phyloP scores from a whole-genome alignment of 1,284 basidiomycete genomes.

The Marasmius fiardii region DNA sequence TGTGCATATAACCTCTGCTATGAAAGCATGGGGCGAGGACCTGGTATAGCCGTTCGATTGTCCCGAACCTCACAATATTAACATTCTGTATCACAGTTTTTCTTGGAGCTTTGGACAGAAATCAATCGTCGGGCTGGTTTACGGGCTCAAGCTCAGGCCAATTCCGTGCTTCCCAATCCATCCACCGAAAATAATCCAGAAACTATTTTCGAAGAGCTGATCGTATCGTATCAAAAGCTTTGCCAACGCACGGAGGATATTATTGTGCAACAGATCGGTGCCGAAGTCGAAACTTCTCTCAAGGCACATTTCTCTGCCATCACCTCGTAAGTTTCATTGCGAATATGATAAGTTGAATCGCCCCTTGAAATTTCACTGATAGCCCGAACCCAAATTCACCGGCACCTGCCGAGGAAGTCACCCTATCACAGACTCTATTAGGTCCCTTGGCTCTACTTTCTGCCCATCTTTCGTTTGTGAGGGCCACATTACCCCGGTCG shows the following conservation, averaged over 20 bases:
- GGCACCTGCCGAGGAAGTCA: constrained; percentile 37
- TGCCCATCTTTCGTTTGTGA: constrained; percentile 65
- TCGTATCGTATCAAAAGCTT: constrained; percentile 62
- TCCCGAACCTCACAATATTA: constrained; percentile 7
- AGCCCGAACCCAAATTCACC: constrained; percentile 19
- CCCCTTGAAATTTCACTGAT: constrained; percentile 5
- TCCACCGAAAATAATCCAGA: constrained; percentile 43
- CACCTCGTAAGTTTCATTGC: constrained; percentile 29
- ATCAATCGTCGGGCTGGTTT: constrained; percentile 58
- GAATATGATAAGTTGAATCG: constrained; percentile 6
- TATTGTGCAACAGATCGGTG: constrained; percentile 75
- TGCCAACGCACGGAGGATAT: constrained; percentile 78
- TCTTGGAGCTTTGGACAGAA: constrained; percentile 83
- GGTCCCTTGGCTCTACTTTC: constrained; percentile 71
- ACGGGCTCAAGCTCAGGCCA: constrained; percentile 47
- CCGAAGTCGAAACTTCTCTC: constrained; percentile 74
- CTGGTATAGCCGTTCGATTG: constrained; percentile 48
- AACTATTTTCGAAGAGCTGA: constrained; percentile 75
- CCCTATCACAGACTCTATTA: constrained; percentile 64
- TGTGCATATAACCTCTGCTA: constrained; percentile 60
- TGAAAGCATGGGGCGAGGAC: constrained; percentile 85
- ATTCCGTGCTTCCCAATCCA: constrained; percentile 47
- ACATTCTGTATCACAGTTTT: constrained; percentile 56
- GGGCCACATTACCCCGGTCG: constrained; percentile 53
- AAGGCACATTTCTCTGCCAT: constrained; percentile 63